Evolutionary conservation across 495 filamentous ascomycete genomes (phyloP).

Genomic region (Xylaria scruposa): DNA sequence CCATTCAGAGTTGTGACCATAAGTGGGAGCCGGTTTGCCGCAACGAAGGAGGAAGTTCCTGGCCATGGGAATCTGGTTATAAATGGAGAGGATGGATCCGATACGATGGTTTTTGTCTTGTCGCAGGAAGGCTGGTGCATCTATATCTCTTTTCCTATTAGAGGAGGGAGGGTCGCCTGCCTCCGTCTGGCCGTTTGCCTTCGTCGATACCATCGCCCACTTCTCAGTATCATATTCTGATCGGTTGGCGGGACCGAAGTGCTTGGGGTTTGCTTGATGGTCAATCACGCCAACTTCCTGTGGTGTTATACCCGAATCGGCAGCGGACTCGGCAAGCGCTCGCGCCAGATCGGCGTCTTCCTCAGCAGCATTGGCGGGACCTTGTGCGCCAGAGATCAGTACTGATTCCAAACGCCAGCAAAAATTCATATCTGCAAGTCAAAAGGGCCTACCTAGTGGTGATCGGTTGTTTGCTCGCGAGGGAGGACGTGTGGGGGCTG

Average conservation of each 20-base stretch:
- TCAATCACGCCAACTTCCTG: slow-evolving; percentile 55
- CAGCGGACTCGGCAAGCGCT: slow-evolving; percentile 46
- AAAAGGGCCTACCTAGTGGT: slow-evolving; percentile 50
- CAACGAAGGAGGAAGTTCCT: slow-evolving; percentile 73
- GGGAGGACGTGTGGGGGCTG: slow-evolving; percentile 73
- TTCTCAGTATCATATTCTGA: slow-evolving; percentile 71
- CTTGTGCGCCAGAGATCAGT: slow-evolving; percentile 38
- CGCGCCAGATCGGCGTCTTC: slow-evolving; percentile 65
- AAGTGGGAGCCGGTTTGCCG: slow-evolving; percentile 59
- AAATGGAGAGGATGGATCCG: slow-evolving; percentile 74
- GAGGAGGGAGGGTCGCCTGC: slow-evolving; percentile 42
- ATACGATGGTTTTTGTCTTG: slow-evolving; percentile 64
- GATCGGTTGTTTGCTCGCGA: slow-evolving; percentile 65
- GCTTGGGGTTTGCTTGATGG: slow-evolving; percentile 37
- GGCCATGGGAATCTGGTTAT: slow-evolving; percentile 83
- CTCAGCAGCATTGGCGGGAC: slow-evolving; percentile 51
- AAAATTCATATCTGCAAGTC: slow-evolving; percentile 44
- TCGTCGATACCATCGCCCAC: slow-evolving; percentile 75
- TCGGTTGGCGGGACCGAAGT: slow-evolving; percentile 77
- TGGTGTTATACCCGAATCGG: slow-evolving; percentile 43
- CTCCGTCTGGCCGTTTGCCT: slow-evolving; percentile 42
- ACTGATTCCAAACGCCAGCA: slow-evolving; percentile 33
- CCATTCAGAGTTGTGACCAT: slow-evolving; percentile 78
- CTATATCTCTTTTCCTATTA: slow-evolving; percentile 63
- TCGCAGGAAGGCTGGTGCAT: slow-evolving; percentile 75